Percentiles rank a stretch among this genome's conserved stretches.
phyloP scores from a whole-genome alignment of 257 asterid genomes.

The Solanum ahanhuiri region DNA sequence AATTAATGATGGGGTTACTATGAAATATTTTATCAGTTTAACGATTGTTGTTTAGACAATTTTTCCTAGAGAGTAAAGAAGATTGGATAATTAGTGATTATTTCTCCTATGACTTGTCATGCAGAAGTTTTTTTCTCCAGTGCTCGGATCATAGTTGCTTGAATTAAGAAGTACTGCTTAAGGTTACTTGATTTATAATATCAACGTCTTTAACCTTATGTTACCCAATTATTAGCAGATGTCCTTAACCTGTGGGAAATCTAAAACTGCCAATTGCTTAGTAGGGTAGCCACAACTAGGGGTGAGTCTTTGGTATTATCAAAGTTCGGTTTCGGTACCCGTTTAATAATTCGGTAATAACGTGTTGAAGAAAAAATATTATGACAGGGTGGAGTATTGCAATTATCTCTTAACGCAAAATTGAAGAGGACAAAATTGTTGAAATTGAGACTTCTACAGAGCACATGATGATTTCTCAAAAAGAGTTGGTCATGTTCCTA shows the following conservation, averaged over 20 bases:
- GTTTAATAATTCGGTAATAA: not conserved
- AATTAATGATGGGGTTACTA: not conserved
- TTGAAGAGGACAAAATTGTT: not conserved
- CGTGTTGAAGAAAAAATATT: not conserved
- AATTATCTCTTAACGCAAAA: not conserved
- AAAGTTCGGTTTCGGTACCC: not conserved
- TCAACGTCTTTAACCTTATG: not conserved
- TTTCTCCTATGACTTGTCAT: not conserved
- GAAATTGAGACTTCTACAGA: not conserved
- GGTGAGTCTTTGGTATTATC: not conserved
- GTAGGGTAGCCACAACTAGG: not conserved
- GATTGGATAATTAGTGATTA: not conserved
- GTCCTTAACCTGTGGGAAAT: not conserved
- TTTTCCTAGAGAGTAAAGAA: not conserved
- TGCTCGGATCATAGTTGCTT: not conserved
- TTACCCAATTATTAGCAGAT: not conserved
- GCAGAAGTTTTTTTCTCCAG: not conserved
- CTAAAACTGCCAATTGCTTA: not conserved
- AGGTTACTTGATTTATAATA: not conserved
- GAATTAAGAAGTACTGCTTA: not conserved
- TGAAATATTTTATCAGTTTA: not conserved
- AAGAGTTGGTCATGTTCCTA: not conserved
- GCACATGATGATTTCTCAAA: not conserved
- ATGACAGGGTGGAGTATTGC: not conserved
- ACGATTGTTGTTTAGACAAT: not conserved